Conservation (phyloP, 805 yeast species). For the Torulaspora franciscae region DNA sequence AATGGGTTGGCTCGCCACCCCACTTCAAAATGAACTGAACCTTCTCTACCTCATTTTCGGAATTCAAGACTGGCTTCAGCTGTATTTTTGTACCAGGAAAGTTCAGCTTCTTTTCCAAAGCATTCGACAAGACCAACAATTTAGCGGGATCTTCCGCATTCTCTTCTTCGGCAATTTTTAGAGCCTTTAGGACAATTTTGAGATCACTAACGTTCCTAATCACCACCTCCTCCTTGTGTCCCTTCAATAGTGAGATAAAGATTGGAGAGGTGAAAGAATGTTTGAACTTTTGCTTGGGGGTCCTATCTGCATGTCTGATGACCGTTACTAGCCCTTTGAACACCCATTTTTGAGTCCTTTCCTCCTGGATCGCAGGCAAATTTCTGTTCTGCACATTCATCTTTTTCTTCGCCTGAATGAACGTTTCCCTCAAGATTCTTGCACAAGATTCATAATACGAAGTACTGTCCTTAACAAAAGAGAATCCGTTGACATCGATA, state of each 20-base stretch:
- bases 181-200: conserved; percentile 78
- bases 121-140: conserved; percentile 67
- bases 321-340: conserved; percentile 89
- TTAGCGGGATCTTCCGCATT: conserved; percentile 77
- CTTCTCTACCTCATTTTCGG: conserved; percentile 74
- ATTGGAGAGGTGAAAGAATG: conserved; percentile 87
- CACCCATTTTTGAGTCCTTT: conserved; percentile 80
- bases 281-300: conserved; percentile 96
- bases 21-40: conserved; percentile 94
- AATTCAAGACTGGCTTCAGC: conserved; percentile 76
- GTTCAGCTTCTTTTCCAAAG: conserved; percentile 80
- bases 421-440: conserved; percentile 66
- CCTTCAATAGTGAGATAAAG: conserved; percentile 81
- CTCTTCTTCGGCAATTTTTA: conserved; percentile 72
- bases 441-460: conserved; percentile 84
- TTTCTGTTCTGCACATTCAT: conserved; percentile 40
- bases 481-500: conserved; percentile 96
- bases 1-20: conserved; percentile 99
- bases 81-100: conserved; percentile 97
- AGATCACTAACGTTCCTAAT: conserved; percentile 86
- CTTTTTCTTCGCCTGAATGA: conserved; percentile 54
- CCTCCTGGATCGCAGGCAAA: conserved; percentile 37
- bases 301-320: conserved; percentile 95
- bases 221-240: conserved; percentile 93
- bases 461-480: conserved; percentile 89